A percentile compares a stretch with the other conserved stretches of the same genome.
Evolutionary conservation across 108 stramenopile genomes (phyloP).

Genomic region (Cyclotella kingstonii): DNA sequence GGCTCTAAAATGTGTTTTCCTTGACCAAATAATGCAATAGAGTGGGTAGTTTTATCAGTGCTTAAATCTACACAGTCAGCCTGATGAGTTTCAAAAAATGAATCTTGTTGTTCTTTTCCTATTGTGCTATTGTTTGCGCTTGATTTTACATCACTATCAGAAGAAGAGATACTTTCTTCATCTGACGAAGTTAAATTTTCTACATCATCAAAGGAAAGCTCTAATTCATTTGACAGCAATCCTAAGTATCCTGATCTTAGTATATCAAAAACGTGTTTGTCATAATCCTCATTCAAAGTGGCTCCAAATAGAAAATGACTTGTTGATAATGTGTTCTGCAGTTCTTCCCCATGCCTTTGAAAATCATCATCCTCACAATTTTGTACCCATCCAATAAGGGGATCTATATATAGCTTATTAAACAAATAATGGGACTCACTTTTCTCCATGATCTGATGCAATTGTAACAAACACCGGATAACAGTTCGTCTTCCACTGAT

Average conservation of each 20-base stretch:
- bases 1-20: not conserved
- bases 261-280: not conserved
- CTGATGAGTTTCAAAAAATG: not conserved
- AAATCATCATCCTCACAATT: constrained; percentile 26
- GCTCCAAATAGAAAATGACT: not conserved
- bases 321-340: constrained; percentile 2
- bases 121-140: too few relatives aligned
- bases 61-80: too few relatives aligned
- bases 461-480: constrained; percentile 74
- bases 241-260: constrained; percentile 21
- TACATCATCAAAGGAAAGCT: constrained; percentile 8
- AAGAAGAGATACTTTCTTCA: not conserved
- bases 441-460: constrained; percentile 75
- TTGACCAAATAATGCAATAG: not conserved
- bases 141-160: constrained; percentile 13
- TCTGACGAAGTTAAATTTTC: constrained; percentile 10
- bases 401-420: constrained; percentile 80
- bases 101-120: not conserved
- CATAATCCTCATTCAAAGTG: not conserved
- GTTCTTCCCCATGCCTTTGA: constrained; percentile 18
- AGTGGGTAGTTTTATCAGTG: too few relatives aligned
- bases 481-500: constrained; percentile 49
- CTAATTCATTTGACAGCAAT: constrained; percentile 31
- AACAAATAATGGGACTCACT: constrained; percentile 90
- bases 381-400: constrained; percentile 78